Conservation (phyloP, 192 early-diverging fungal species). For the Jimgerdemannia flammicorona region DNA sequence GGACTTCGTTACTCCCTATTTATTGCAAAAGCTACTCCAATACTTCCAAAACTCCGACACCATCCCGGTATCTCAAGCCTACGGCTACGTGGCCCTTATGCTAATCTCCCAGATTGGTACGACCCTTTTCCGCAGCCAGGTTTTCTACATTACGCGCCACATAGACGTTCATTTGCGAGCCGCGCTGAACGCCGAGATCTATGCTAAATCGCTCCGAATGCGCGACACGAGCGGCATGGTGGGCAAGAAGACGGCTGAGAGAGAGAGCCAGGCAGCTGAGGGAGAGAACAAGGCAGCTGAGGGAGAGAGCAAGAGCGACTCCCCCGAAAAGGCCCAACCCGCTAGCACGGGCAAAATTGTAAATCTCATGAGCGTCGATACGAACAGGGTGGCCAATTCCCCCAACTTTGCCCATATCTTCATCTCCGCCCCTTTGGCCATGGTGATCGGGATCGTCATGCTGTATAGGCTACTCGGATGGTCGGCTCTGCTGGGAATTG, state of each 20-base stretch:
- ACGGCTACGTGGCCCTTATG: conserved; percentile 52
- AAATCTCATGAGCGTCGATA: conserved; percentile 74
- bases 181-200: conserved; percentile 57
- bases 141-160: conserved; percentile 38
- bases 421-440: conserved; percentile 54
- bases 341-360: conserved; percentile 63
- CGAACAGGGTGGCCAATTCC: conserved; percentile 56
- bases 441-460: conserved; percentile 60
- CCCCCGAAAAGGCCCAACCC: conserved; percentile 13
- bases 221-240: conserved; percentile 40
- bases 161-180: conserved; percentile 51
- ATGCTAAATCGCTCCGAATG: conserved; percentile 55
- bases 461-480: conserved; percentile 79
- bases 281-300: conserved; percentile 22
- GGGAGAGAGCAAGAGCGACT: conserved; percentile 11
- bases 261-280: conserved; percentile 20
- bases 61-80: conserved; percentile 46
- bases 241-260: conserved; percentile 18
- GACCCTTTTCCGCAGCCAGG: conserved; percentile 15
- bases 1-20: conserved; percentile 47
- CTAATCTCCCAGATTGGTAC: conserved; percentile 26
- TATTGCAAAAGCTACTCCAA: conserved; percentile 50
- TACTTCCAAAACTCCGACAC: conserved; percentile 49
- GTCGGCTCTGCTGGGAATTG: conserved; percentile 75
- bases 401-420: conserved; percentile 46